phyloP scores from a whole-genome alignment of 768 basidiomycete species.

The Psilocybe azurescens region DNA sequence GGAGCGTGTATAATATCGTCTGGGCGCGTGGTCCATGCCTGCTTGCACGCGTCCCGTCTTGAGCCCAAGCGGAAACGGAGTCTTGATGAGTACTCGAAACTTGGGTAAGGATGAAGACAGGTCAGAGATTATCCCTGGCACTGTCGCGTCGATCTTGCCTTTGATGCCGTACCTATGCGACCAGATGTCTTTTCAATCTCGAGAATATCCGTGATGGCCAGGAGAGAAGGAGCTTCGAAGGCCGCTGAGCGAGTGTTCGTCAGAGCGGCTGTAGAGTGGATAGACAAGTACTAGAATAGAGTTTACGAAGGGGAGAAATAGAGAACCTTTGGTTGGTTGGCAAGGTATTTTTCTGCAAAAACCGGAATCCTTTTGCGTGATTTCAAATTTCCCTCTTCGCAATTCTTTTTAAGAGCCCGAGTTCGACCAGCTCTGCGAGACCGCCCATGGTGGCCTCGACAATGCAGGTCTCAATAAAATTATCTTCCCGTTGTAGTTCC shows the following conservation, averaged over 20 bases:
- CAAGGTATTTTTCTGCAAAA: constrained; percentile 69
- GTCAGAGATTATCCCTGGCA: constrained; percentile 69
- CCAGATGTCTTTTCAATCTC: constrained; percentile 97
- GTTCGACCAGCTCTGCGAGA: constrained; percentile 67
- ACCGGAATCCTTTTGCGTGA: constrained; percentile 67
- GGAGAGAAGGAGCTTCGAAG: constrained; percentile 51
- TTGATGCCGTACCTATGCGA: constrained; percentile 94
- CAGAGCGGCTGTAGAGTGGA: constrained; percentile 66
- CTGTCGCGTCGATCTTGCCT: constrained; percentile 93
- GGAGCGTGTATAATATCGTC: constrained; percentile 94
- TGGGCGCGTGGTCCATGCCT: constrained; percentile 95
- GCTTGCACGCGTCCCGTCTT: constrained; percentile 85
- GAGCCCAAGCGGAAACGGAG: constrained; percentile 87
- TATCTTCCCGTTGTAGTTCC: constrained; percentile 62
- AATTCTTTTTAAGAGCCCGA: constrained; percentile 62
- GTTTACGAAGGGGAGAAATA: background rate
- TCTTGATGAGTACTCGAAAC: constrained; percentile 23
- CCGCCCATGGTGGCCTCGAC: constrained; percentile 56
- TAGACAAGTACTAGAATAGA: background rate
- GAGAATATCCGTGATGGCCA: constrained; percentile 78
- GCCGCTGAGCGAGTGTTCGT: constrained; percentile 65
- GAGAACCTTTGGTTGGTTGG: constrained; percentile 65
- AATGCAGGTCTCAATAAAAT: constrained; percentile 64
- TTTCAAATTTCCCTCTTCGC: constrained; percentile 65
- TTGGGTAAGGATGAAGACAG: constrained; percentile 11